Percentiles rank a stretch among this genome's conserved stretches.
Conservation (phyloP, 148 eudicot species). For the Nepenthes mirabilis region DNA sequence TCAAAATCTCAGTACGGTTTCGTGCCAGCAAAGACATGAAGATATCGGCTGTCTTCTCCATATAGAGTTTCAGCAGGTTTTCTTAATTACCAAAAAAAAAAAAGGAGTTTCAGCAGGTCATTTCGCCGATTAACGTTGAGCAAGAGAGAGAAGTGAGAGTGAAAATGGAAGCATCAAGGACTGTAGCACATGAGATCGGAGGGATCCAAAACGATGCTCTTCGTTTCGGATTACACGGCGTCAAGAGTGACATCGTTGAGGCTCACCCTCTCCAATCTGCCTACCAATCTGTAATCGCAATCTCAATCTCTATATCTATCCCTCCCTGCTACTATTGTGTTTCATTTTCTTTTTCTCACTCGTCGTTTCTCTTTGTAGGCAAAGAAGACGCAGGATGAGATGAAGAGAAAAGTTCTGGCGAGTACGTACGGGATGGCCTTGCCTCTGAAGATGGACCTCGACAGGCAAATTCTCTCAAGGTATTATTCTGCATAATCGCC, state of each 20-base stretch:
- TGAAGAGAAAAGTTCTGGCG: constrained; percentile 41
- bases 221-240: constrained; percentile 71
- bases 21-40: too few relatives aligned
- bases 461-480: constrained; percentile 71
- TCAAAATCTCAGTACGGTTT: too few relatives aligned
- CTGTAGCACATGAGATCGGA: constrained; percentile 61
- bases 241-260: constrained; percentile 68
- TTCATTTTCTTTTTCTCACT: background rate
- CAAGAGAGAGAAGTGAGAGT: background rate
- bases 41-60: too few relatives aligned
- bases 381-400: constrained; percentile 32
- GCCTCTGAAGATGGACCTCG: constrained; percentile 79
- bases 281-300: constrained; percentile 27
- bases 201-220: constrained; percentile 53
- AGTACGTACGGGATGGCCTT: constrained; percentile 74
- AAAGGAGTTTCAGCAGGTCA: too few relatives aligned
- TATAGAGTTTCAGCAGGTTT: too few relatives aligned
- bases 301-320: constrained; percentile 1
- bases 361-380: background rate
- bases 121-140: background rate
- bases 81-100: too few relatives aligned
- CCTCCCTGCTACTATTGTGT: background rate
- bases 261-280: constrained; percentile 77
- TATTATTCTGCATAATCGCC: constrained; percentile 6
- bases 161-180: constrained; percentile 33